These are phyloP conservation scores for Colletotrichum endophyticum DNA, from an alignment of 2,329 filamentous ascomycete species.

Conservation along the genomic window DNA sequence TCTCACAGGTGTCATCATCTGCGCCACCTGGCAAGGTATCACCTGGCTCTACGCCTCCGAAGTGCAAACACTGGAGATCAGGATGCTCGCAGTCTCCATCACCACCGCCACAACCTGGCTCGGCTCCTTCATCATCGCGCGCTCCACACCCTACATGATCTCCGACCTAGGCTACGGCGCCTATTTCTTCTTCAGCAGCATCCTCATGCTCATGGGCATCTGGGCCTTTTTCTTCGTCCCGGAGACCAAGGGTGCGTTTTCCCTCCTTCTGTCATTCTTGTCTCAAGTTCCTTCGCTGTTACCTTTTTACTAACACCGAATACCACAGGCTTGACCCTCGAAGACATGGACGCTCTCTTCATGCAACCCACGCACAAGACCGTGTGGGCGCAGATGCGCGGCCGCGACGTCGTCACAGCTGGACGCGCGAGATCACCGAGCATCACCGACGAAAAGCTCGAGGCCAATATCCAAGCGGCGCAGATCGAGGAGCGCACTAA, in stretches of 20 bases:
- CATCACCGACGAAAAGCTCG: conserved; percentile 16
- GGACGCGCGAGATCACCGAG: conserved; percentile 8
- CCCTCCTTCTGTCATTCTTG: no score
- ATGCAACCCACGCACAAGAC: conserved; percentile 33
- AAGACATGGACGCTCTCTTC: conserved; percentile 48
- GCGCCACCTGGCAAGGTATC: conserved; percentile 46
- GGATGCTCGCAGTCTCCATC: conserved; percentile 38
- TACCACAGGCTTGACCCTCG: conserved; percentile 42
- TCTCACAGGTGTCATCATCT: conserved; percentile 30
- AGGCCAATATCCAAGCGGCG: conserved; percentile 14
- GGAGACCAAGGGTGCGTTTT: conserved; percentile 49
- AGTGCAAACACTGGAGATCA: conserved; percentile 46
- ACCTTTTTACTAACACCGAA: not conserved
- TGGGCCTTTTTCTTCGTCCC: conserved; percentile 56
- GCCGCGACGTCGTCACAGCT: not conserved
- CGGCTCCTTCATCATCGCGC: conserved; percentile 43
- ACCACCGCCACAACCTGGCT: conserved; percentile 42
- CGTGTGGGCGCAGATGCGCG: conserved; percentile 30
- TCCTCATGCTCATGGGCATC: conserved; percentile 48
- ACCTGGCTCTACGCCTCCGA: conserved; percentile 51
- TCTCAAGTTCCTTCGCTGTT: not conserved
- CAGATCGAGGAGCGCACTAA: conserved; percentile 8
- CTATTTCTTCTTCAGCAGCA: conserved; percentile 57
- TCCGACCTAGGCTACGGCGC: conserved; percentile 50
- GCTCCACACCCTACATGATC: conserved; percentile 46